These are phyloP conservation scores for Blumeria graminis DNA, from an alignment of 2,329 filamentous ascomycete species.

Conservation along the genomic window DNA sequence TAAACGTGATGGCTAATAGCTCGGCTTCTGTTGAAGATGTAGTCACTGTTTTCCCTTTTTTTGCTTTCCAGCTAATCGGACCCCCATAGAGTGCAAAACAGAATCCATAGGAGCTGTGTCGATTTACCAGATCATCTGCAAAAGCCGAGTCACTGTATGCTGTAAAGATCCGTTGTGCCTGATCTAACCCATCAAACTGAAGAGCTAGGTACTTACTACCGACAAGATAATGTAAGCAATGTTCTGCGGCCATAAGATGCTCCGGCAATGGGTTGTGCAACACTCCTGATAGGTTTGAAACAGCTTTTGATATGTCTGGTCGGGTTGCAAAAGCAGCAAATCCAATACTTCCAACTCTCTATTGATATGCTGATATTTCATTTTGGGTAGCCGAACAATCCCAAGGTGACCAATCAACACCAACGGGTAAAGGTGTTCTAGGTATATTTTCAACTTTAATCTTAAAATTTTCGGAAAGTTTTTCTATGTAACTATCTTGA, in stretches of 20 bases:
- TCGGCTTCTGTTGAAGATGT: neutral
- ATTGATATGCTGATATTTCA: neutral
- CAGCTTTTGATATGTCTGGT: neutral
- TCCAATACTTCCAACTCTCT: neutral
- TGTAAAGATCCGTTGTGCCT: neutral
- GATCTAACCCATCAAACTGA: neutral
- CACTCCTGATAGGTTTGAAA: neutral
- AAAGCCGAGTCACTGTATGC: too few relatives aligned
- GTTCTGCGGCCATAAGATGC: neutral
- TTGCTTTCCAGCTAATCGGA: neutral
- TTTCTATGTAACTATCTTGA: too few relatives aligned
- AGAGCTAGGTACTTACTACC: neutral
- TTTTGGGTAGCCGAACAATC: neutral
- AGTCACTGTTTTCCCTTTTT: neutral
- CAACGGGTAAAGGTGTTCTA: too few relatives aligned
- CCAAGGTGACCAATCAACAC: too few relatives aligned
- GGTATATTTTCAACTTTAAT: too few relatives aligned
- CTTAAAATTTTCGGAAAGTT: too few relatives aligned
- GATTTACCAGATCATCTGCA: too few relatives aligned
- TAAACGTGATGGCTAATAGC: neutral
- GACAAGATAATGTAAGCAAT: neutral
- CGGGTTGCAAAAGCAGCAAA: neutral
- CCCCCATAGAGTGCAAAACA: neutral
- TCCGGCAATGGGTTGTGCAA: neutral
- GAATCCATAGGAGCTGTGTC: too few relatives aligned